A percentile compares a stretch with the other conserved stretches of the same genome.
Evolutionary conservation across 2,329 filamentous ascomycete genomes (phyloP).

Genomic region (Fusarium albidum): DNA sequence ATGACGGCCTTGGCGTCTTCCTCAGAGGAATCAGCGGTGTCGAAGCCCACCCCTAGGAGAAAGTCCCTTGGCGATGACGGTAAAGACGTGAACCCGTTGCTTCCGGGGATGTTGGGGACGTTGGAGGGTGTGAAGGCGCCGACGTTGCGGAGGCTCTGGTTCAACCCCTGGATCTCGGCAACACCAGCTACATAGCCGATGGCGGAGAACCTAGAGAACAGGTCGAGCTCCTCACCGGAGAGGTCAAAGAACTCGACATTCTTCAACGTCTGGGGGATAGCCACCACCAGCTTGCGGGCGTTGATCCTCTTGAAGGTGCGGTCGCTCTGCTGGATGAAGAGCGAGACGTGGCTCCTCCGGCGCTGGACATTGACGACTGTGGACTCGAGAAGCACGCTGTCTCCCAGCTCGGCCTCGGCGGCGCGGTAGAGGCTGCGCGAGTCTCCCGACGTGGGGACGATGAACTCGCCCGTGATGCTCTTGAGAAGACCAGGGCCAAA

Average conservation of each 20-base stretch:
- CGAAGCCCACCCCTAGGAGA: conserved; percentile 5
- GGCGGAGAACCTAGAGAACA: conserved; percentile 26
- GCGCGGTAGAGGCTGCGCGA: conserved; percentile 21
- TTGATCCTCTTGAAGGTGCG: conserved; percentile 3
- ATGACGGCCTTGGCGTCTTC: conserved; percentile 11
- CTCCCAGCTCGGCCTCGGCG: conserved; percentile 5
- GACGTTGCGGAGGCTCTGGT: conserved; percentile 19
- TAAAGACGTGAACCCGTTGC: neutral
- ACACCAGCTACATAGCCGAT: conserved; percentile 23
- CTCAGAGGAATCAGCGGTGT: conserved; percentile 8
- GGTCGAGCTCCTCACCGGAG: neutral
- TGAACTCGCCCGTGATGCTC: conserved; percentile 12
- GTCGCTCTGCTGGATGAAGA: conserved; percentile 3
- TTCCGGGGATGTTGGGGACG: conserved; percentile 16
- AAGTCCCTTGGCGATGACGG: conserved; percentile 12
- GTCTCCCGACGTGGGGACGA: conserved; percentile 19
- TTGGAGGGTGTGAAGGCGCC: conserved; percentile 16
- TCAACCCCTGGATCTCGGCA: conserved; percentile 17
- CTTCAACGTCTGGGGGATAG: conserved; percentile 27
- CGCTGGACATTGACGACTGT: conserved; percentile 7
- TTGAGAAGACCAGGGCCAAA: conserved; percentile 24
- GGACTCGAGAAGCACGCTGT: conserved; percentile 16
- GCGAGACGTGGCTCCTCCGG: conserved; percentile 1
- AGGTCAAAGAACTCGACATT: conserved; percentile 19
- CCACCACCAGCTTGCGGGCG: conserved; percentile 29